phyloP scores from a whole-genome alignment of 176 grass and related monocot genomes.

The Triticum turgidum region DNA sequence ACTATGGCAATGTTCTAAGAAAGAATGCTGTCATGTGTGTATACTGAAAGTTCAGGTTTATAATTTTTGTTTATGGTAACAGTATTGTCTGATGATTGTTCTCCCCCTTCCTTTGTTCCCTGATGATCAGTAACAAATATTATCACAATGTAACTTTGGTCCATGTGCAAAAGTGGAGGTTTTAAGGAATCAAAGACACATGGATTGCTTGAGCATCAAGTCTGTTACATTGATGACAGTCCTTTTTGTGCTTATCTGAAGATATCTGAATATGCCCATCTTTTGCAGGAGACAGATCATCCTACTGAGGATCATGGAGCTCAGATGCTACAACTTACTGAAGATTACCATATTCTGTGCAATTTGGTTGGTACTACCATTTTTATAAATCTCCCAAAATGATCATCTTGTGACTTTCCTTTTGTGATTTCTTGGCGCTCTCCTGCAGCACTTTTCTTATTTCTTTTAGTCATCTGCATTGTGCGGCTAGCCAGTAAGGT shows the following conservation, averaged over 20 bases:
- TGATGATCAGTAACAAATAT: not conserved
- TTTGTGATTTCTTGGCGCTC: not conserved
- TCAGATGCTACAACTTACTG: not conserved
- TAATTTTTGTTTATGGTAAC: not conserved
- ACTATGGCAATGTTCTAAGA: conserved; percentile 24
- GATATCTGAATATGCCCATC: conserved; percentile 19
- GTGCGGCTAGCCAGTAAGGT: not conserved
- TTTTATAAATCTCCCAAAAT: not conserved
- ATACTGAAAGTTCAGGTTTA: conserved; percentile 11
- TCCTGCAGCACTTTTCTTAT: not conserved
- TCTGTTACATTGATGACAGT: not conserved
- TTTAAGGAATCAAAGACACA: conserved; percentile 27
- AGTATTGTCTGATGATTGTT: not conserved
- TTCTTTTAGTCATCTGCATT: not conserved
- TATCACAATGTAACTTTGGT: conserved; percentile 3
- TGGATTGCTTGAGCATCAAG: conserved; percentile 33
- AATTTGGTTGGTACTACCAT: not conserved
- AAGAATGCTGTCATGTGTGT: conserved; percentile 38
- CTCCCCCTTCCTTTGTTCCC: not conserved
- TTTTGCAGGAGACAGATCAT: conserved; percentile 17
- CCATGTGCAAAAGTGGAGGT: conserved; percentile 16
- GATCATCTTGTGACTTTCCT: not conserved
- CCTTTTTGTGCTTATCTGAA: conserved; percentile 35
- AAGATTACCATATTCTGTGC: not conserved
- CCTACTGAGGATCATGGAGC: conserved; percentile 3